A percentile compares a stretch with the other conserved stretches of the same genome.
Conservation (phyloP, 2,329 filamentous ascomycete genomes). For the Aureobasidium mangrovei region DNA sequence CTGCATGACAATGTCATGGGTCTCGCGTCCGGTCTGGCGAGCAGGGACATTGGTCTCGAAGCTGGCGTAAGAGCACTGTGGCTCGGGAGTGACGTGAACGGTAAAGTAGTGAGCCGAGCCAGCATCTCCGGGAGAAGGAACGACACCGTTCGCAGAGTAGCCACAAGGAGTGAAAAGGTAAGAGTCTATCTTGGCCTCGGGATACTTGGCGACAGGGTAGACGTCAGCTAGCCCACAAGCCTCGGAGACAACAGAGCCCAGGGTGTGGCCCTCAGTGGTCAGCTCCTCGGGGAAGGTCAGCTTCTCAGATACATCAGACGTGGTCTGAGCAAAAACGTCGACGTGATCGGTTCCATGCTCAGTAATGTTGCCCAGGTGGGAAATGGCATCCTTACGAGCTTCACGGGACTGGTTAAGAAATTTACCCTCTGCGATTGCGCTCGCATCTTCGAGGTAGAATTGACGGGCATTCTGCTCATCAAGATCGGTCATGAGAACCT, state of each 20-base stretch:
- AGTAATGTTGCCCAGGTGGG: slow-evolving; percentile 50
- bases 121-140: slow-evolving; percentile 53
- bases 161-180: slow-evolving; percentile 96
- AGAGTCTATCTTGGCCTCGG: slow-evolving; percentile 86
- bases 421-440: slow-evolving; percentile 77
- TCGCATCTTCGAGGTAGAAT: slow-evolving; percentile 71
- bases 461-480: slow-evolving; percentile 58
- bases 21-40: slow-evolving; percentile 77
- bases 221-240: slow-evolving; percentile 80
- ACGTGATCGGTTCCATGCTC: slow-evolving; percentile 36
- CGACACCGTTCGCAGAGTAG: slow-evolving; percentile 92
- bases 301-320: slow-evolving; percentile 51
- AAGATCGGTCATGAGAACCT: slow-evolving; percentile 60
- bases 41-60: slow-evolving; percentile 98
- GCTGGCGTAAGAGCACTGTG: slow-evolving; percentile 92
- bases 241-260: slow-evolving; percentile 88
- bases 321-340: slow-evolving; percentile 72
- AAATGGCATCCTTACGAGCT: slow-evolving; percentile 51
- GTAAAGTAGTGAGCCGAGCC: slow-evolving; percentile 79
- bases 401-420: slow-evolving; percentile 59
- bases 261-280: slow-evolving; percentile 85
- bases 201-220: slow-evolving; percentile 78
- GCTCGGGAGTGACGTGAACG: slow-evolving; percentile 95
- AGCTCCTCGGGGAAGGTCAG: slow-evolving; percentile 59
- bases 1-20: slow-evolving; percentile 82